Base-by-base conservation (phyloP, 2,329 filamentous ascomycete species). In the Fusarium pilosicola region DNA sequence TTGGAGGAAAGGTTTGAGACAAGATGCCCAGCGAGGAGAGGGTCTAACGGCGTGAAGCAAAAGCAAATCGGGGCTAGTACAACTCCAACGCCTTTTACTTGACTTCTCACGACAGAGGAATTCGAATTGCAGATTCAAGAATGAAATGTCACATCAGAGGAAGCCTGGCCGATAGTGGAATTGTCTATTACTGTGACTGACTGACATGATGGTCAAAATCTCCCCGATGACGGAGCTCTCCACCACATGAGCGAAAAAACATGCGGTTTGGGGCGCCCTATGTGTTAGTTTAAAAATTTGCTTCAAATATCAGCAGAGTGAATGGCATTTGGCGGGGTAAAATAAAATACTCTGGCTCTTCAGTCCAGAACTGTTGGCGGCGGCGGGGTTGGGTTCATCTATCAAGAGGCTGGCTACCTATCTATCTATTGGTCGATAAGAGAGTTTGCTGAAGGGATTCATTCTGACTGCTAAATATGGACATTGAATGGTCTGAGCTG, bases 161-260 rank as follows among this genome's bases (percentile, higher is more conserved):
- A 68, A 36, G 41, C 48, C 55, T 61, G 56, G 71, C 63, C 45
- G 58, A 59, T 42, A 39, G 62, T 68, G 54, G 54, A 58, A 64
- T 32, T 64, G 54, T 57, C 54, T 51, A 51, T 64, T 66, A 71
- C 30, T 45, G 45, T 58, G 62, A 73, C 49, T 58, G 62, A 73
- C 49, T 58, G 60, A 60, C 26, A 30, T 54, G 65, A 63, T 22
- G 58, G 54, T 56, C 30, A 41, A 36, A 42, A 44, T 46, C 24
- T 22, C 54, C 42, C 73, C 73, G 73, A 75, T 75, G 70, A 71
- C 73, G 72, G 73, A 74, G 73, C 73, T 59, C 52, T 42, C 62
- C 58, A 52, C 55, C 41, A n/a, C 36, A 55, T 38, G 32, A 32
- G 24, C 14, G 39, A 46, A 59, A 58, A 68, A 57, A 61, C 42